Percentiles rank a stretch among this genome's conserved stretches.
Evolutionary conservation across 768 basidiomycete genomes (phyloP).

Genomic region (Macrocybe gigantea): DNA sequence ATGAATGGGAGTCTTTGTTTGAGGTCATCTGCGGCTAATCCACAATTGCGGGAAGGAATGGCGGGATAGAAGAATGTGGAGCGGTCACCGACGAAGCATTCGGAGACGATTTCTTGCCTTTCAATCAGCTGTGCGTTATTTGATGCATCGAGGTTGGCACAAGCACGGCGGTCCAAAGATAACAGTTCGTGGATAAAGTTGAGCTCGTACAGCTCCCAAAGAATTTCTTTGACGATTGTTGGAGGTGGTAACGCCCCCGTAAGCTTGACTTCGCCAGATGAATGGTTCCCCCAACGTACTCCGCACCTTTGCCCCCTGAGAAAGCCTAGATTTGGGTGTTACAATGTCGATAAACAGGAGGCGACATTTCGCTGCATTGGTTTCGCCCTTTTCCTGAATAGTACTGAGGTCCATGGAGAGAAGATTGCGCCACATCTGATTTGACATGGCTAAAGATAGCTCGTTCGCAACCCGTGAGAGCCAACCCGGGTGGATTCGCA

Average conservation of each 20-base stretch:
- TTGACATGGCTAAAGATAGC: too few relatives aligned
- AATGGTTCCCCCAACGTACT: too few relatives aligned
- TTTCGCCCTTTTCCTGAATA: too few relatives aligned
- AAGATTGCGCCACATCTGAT: too few relatives aligned
- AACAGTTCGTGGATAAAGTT: not conserved
- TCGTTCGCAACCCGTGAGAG: not conserved
- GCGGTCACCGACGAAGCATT: not conserved
- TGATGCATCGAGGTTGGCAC: not conserved
- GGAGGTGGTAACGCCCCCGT: not conserved
- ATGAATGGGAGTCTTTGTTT: not conserved
- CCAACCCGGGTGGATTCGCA: not conserved
- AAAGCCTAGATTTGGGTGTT: too few relatives aligned
- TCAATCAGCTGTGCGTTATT: not conserved
- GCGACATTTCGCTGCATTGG: too few relatives aligned
- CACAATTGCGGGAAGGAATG: not conserved
- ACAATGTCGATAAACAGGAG: too few relatives aligned
- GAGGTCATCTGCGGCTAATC: not conserved
- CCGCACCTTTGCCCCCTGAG: too few relatives aligned
- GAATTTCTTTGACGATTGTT: not conserved
- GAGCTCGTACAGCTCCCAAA: not conserved
- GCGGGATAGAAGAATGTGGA: not conserved
- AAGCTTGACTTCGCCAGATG: constrained; percentile 9
- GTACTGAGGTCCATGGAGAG: too few relatives aligned
- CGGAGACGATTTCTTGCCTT: not conserved
- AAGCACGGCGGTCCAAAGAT: not conserved